These are phyloP conservation scores for Tuber calosporum DNA, from an alignment of 495 filamentous ascomycete species.

Conservation along the genomic window DNA sequence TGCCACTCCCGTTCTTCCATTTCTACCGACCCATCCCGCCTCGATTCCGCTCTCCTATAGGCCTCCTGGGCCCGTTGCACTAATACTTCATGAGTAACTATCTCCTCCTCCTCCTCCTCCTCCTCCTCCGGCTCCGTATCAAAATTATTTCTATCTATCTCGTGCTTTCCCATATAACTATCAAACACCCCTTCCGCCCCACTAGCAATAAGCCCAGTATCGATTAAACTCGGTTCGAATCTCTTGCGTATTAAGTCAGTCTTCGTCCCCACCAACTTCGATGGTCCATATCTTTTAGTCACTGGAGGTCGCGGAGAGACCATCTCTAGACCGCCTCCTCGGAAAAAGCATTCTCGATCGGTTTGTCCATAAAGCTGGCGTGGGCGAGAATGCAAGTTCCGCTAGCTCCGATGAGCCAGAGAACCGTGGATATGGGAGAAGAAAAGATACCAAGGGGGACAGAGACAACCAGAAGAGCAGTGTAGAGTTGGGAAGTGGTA, in stretches of 20 bases:
- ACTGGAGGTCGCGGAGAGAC: slow-evolving; percentile 43
- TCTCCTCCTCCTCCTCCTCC: slow-evolving; percentile 6
- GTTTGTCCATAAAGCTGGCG: slow-evolving; percentile 93
- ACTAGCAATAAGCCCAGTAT: not conserved
- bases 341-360: slow-evolving; percentile 99
- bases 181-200: slow-evolving; percentile 15
- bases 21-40: slow-evolving; percentile 28
- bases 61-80: slow-evolving; percentile 30
- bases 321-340: slow-evolving; percentile 97
- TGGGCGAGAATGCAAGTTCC: slow-evolving; percentile 90
- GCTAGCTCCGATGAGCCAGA: slow-evolving; percentile 93
- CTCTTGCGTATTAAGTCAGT: slow-evolving; percentile 14
- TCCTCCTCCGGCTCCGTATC: slow-evolving; percentile 8
- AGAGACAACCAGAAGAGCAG: slow-evolving; percentile 67
- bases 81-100: slow-evolving; percentile 31
- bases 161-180: slow-evolving; percentile 20
- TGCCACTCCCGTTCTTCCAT: slow-evolving; percentile 39
- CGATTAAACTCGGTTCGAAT: slow-evolving; percentile 17
- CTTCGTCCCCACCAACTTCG: slow-evolving; percentile 15
- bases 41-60: slow-evolving; percentile 24
- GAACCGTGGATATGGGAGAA: slow-evolving; percentile 67
- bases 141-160: slow-evolving; percentile 7
- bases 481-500: slow-evolving; percentile 93
- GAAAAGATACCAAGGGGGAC: slow-evolving; percentile 78
- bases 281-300: slow-evolving; percentile 42